Evolutionary conservation across 257 asterid genomes (phyloP).

Genomic region (Nyctanthes arbortristis): DNA sequence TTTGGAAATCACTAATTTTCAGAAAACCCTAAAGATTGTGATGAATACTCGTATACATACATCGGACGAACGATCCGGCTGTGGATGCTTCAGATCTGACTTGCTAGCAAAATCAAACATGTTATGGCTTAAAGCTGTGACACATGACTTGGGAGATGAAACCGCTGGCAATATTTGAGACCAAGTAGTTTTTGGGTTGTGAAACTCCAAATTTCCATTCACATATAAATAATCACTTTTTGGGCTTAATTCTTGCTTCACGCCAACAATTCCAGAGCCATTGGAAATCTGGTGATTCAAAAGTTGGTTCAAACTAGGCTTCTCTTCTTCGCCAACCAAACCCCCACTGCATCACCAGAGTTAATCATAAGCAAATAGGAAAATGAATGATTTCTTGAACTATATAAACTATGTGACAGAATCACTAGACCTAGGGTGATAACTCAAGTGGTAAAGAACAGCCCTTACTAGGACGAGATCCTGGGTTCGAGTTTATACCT

Average conservation of each 20-base stretch:
- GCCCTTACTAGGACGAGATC: no score
- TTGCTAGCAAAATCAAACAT: slow-evolving; percentile 54
- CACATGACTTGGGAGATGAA: slow-evolving; percentile 60
- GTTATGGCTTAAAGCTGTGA: slow-evolving; percentile 46
- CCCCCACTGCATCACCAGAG: slow-evolving; percentile 52
- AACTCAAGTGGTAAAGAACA: no score
- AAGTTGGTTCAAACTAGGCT: slow-evolving; percentile 28
- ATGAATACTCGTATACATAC: slow-evolving; percentile 25
- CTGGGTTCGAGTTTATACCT: no score
- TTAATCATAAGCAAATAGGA: neutral
- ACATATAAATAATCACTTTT: slow-evolving; percentile 17
- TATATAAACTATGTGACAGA: neutral
- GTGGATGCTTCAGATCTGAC: slow-evolving; percentile 37
- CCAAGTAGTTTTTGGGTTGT: slow-evolving; percentile 35
- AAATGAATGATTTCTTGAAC: neutral
- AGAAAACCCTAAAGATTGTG: slow-evolving; percentile 11
- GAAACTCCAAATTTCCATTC: slow-evolving; percentile 35
- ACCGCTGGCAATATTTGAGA: slow-evolving; percentile 39
- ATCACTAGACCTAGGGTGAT: neutral
- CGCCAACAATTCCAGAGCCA: slow-evolving; percentile 9
- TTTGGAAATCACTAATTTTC: no score
- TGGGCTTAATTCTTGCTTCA: slow-evolving; percentile 33
- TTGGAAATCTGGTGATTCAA: slow-evolving; percentile 29
- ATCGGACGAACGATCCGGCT: slow-evolving; percentile 58
- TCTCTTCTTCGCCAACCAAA: slow-evolving; percentile 58